Conservation (phyloP, 1,284 basidiomycete species). For the Rugosomyces carneus region DNA sequence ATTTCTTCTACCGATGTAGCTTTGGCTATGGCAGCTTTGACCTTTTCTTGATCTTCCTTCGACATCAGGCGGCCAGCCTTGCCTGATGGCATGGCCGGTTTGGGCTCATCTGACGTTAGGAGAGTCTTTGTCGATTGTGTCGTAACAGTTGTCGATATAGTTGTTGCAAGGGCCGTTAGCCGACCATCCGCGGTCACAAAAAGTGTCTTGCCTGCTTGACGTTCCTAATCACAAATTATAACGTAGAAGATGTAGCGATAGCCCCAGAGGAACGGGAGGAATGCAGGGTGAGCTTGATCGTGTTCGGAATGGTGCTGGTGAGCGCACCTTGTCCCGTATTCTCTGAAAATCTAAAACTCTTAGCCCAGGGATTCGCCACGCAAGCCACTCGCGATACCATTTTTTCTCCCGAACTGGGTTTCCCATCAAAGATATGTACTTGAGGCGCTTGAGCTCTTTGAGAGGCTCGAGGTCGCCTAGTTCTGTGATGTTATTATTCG, state of each 20-base stretch:
- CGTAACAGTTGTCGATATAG: constrained; percentile 69
- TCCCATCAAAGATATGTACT: constrained; percentile 82
- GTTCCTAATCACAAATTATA: constrained; percentile 51
- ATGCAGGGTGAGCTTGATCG: constrained; percentile 15
- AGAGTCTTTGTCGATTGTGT: constrained; percentile 51
- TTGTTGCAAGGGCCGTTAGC: constrained; percentile 77
- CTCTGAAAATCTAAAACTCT: constrained; percentile 96
- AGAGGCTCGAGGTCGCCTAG: constrained; percentile 85
- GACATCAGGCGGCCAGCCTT: constrained; percentile 86
- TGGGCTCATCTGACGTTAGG: constrained; percentile 68
- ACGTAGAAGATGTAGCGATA: constrained; percentile 17
- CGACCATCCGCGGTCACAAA: constrained; percentile 74
- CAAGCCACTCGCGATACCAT: constrained; percentile 96
- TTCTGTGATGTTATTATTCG: constrained; percentile 70
- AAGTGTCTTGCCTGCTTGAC: constrained; percentile 63
- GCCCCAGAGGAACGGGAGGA: constrained; percentile 12
- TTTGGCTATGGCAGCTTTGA: constrained; percentile 85
- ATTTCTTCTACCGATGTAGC: constrained; percentile 92
- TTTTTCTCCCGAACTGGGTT: constrained; percentile 91
- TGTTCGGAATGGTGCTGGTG: constrained; percentile 29
- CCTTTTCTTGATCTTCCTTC: constrained; percentile 85
- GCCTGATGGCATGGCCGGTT: constrained; percentile 45
- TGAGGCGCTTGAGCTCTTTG: constrained; percentile 71
- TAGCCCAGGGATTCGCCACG: constrained; percentile 75
- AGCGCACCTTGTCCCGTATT: constrained; percentile 88